Evolutionary conservation across 2,329 filamentous ascomycete genomes (phyloP).

Genomic region (Talaromyces verruculosus): DNA sequence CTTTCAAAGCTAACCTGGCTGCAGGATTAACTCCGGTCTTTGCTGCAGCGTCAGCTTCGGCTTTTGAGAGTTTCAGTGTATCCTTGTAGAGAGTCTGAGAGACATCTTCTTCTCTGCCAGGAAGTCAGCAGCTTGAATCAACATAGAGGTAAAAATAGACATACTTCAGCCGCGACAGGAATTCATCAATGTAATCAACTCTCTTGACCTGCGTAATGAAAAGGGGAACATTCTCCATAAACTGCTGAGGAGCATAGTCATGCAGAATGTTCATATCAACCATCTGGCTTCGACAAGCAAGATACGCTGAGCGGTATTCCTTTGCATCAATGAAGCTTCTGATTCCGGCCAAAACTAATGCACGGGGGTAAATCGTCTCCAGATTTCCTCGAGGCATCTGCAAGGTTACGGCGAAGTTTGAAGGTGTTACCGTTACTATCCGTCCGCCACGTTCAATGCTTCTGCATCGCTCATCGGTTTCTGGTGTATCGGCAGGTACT

Average conservation of each 20-base stretch:
- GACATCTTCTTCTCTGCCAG: conserved; percentile 75
- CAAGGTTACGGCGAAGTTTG: conserved; percentile 78
- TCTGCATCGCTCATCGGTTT: conserved; percentile 86
- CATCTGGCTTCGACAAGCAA: conserved; percentile 84
- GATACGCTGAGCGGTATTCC: conserved; percentile 80
- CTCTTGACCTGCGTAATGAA: conserved; percentile 86
- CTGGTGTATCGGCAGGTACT: conserved; percentile 81
- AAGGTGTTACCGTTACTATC: conserved; percentile 85
- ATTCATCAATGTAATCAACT: conserved; percentile 80
- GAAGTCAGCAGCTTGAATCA: conserved; percentile 29
- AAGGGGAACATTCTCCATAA: conserved; percentile 69
- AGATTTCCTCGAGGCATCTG: conserved; percentile 97
- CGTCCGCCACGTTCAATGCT: conserved; percentile 86
- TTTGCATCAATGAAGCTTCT: conserved; percentile 74
- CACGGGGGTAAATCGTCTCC: conserved; percentile 90
- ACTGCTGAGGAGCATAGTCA: conserved; percentile 85
- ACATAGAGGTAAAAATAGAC: conserved; percentile 26
- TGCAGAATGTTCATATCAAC: conserved; percentile 98
- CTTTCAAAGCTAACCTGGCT: conserved; percentile 15
- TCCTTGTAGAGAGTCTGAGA: conserved; percentile 91
- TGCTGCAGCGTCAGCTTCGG: conserved; percentile 28
- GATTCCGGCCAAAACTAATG: conserved; percentile 88
- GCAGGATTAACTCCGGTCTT: conserved; percentile 28
- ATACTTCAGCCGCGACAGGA: conserved; percentile 80
- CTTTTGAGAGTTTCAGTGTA: conserved; percentile 59